phyloP scores from a whole-genome alignment of 148 eudicot genomes.

The Bassia scoparia region DNA sequence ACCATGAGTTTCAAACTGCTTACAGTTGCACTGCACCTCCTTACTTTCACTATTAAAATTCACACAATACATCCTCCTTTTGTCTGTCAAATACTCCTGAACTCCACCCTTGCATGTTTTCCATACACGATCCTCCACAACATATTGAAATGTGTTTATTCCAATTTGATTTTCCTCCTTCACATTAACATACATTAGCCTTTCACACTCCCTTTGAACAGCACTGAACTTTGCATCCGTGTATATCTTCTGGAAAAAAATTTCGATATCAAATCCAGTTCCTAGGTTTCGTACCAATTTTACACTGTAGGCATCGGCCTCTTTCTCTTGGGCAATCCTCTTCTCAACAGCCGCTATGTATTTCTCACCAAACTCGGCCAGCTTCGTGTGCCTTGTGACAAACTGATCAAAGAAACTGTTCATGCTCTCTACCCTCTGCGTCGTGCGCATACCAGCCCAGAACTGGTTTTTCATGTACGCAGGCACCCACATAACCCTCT shows the following conservation, averaged over 20 bases:
- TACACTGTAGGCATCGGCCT: background rate
- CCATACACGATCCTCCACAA: background rate
- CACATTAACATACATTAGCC: background rate
- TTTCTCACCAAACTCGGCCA: background rate
- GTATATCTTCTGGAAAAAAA: background rate
- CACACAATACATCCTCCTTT: background rate
- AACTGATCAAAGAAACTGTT: background rate
- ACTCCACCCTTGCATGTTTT: background rate
- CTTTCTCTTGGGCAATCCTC: background rate
- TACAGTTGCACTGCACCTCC: background rate
- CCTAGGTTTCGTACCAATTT: background rate
- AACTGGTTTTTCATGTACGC: background rate
- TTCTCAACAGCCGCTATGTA: background rate
- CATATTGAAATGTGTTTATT: background rate
- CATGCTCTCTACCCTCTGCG: slow-evolving; percentile 3
- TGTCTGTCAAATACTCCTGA: background rate
- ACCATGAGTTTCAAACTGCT: background rate
- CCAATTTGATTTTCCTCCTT: background rate
- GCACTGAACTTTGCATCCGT: background rate
- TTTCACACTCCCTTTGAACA: background rate
- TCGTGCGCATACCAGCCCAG: slow-evolving; percentile 6
- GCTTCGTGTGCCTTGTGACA: background rate
- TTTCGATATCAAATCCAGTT: background rate
- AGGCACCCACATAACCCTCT: background rate
- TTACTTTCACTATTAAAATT: background rate